Base-by-base conservation (phyloP, 305 asterid genomes). In the Fraxinus floribunda region DNA sequence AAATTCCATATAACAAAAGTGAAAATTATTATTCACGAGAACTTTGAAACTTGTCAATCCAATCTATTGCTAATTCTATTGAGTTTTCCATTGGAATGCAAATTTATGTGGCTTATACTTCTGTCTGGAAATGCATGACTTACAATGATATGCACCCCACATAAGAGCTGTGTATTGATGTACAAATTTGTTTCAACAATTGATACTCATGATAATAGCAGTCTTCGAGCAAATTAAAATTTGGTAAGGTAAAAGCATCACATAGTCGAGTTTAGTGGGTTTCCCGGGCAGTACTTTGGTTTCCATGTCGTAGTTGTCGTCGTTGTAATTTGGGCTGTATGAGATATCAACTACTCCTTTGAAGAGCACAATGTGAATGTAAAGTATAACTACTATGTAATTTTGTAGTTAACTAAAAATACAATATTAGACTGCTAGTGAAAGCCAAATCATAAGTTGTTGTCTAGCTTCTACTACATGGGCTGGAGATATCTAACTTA, bases 31-130 rank as follows among this genome's bases (percentile, higher is more conserved):
- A 16, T 46, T 41, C 34, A 46, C 49, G 29, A 62, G 55, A 74
- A 29, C 38, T 22, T 26, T 46, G 77, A 74, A 41, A 76, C 49
- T 79, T 44, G 29, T 77, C 41, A 32, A 66, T 49, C 44, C n/a
- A 2, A 68, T 18, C 72, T 74, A 34, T 20, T 34, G 39, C 24
- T 36, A 41, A 1, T 20, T 60, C 41, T 66, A 24, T 24, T 7
- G 7, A 6, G 13, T 46, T 76, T 74, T 24, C 22, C 44, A 6
- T 7, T 77, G 18, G 41, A 41, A 30, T 81, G 46, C 78, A 77
- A 76, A 29, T 76, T 60, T 80, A 79, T 75, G 79, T 76, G 52
- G 18, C 70, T 83, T 49, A 30, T 73, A 71, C 5, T 18, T 79
- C 35, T 76, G 73, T 79, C 16, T 70, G 46, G 78, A 18, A 82